Base-by-base conservation (phyloP, 179 eudicot species). In the Vitellaria paradoxa region DNA sequence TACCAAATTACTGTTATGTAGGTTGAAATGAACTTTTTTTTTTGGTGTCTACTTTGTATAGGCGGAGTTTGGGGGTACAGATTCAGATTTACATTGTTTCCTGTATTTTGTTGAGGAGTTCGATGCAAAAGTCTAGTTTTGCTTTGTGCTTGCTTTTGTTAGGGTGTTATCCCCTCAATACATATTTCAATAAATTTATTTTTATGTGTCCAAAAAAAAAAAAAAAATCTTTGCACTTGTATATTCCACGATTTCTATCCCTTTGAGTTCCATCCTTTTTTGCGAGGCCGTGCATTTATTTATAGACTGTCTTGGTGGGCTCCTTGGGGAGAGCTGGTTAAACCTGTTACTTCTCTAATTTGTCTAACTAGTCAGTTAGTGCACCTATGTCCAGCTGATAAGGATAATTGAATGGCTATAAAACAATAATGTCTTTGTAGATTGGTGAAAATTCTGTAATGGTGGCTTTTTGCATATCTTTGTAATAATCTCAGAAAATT, bases 401-500 rank as follows among this genome's bases (percentile, higher is more conserved):
- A 15, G 57, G n/a, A 66, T 18, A 9, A 42, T 52, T 42, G 53
- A 65, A 68, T 69, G 13, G 18, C 57, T 47, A 12, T n/a, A 20
- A 18, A 71, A 26, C 17, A 55, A 30, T 55, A n/a, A 0, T 53
- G 12, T 30, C 46, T 15, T 30, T 45, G 20, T 24, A 71, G 74
- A 55, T 55, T 55, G 75, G 75, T 72, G 53, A 57, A 37, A 57
- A 57, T 56, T 72, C 10, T 13, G 3, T 12, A 45, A 13, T 21
- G 23, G 52, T 60, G 24, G 46, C 65, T 20, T 73, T 61, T 57
- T 30, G 65, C 75, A 60, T 21, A 13, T 53, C 61, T 74, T 61
- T 40, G 10, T 59, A 42, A n/a, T 73, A 17, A 59, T 21, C 13
- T 61, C 21, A 12, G 55, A 30, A n/a, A 23, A 61, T n/a, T 14